These are phyloP conservation scores for Cadophora luteo-olivacea DNA, from an alignment of 2,329 filamentous ascomycete genomes.

Conservation along the genomic window DNA sequence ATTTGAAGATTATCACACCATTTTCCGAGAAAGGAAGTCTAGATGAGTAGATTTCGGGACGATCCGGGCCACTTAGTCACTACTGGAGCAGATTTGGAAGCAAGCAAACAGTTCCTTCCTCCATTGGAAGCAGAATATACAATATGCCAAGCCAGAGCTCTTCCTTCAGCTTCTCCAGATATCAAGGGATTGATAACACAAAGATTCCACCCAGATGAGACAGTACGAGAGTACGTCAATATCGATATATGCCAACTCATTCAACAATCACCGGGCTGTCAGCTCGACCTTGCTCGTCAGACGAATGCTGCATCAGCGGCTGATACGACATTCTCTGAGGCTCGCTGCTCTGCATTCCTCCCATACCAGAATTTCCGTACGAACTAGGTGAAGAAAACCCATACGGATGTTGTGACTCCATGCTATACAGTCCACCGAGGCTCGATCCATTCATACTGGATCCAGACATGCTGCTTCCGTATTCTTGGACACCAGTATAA, in stretches of 20 bases:
- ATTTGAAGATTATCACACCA: not conserved
- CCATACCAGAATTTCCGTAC: slow-evolving; percentile 13
- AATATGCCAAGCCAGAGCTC: not conserved
- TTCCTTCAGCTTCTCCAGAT: not conserved
- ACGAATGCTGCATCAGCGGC: slow-evolving; percentile 16
- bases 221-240: not conserved
- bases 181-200: not conserved
- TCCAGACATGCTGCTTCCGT: slow-evolving; percentile 18
- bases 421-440: slow-evolving; percentile 18
- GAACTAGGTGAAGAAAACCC: slow-evolving; percentile 12
- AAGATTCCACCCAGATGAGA: not conserved
- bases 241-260: slow-evolving; percentile 4
- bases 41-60: not conserved
- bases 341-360: slow-evolving; percentile 18
- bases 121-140: not conserved
- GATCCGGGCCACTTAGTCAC: not conserved
- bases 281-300: slow-evolving; percentile 26
- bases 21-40: not conserved
- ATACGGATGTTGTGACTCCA: slow-evolving; percentile 24
- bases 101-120: not conserved
- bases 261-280: slow-evolving; percentile 36
- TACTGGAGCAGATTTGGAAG: not conserved
- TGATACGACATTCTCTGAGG: slow-evolving; percentile 21
- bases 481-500: slow-evolving; percentile 14
- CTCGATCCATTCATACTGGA: slow-evolving; percentile 10